Evolutionary conservation across 306 rosid genomes (phyloP), one percentile per base, ranked within the genome.

Genomic region (Fagus sylvatica): DNA sequence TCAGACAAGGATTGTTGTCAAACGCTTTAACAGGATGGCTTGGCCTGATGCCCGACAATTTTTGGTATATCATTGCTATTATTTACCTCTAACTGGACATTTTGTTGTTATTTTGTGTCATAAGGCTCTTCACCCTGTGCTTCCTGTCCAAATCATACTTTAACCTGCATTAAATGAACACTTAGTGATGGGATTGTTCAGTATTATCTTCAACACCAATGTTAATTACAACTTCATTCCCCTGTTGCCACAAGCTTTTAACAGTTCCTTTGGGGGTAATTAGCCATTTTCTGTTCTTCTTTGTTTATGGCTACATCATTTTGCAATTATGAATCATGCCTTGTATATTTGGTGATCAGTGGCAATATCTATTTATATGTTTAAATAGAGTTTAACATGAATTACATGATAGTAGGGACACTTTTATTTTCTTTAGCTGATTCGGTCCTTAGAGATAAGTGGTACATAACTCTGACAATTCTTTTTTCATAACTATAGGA

Each of bases 21-120:
- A 92, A 72, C 89, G 92, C 61, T 92, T 92, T 61, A 92, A 88
- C 67, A 87, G 93, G 80, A 87, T 85, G 88, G 97, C 97, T 59
- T 85, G 97, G 97, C 93, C 97, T 30, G 97, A 90, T 84, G 78
- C 86, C 46, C 89, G 88, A 28, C 93, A 90, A 76, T 90, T 92
- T 90, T 75, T 87, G 95, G 97, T 92, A 83, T 62, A 17, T 77
- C 13, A 60, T 60, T 60, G 40, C 32, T 65, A 5, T 66, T 39
- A 39, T 16, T 30, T 68, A 10, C 64, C 68, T 7, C 37, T 19
- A 17, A 22, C 46, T 71, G 16, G 28, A 16, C 57, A 69, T 15
- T 67, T 55, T 69, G 67, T 69, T 42, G 68, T 46, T 46, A 46
- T 46, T 46, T 46, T 46, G 51, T 46, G 4, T n/a, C 36, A n/a